A percentile compares a stretch with the other conserved stretches of the same genome.
Conservation (phyloP, 2,329 filamentous ascomycete genomes). For the Colletotrichum limetticola region DNA sequence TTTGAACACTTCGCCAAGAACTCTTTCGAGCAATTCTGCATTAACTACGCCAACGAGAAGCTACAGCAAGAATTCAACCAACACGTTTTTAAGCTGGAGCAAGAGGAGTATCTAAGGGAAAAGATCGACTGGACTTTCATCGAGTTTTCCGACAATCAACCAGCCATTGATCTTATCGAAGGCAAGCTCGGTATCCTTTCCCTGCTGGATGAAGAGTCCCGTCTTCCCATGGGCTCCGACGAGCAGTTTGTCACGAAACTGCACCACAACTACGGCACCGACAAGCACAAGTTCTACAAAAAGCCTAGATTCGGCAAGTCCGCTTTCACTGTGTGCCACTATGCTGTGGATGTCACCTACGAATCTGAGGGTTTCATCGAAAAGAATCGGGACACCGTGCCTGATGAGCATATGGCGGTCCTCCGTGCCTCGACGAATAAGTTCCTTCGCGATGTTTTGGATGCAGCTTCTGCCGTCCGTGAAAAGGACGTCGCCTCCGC, state of each 20-base stretch:
- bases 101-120: conserved; percentile 96
- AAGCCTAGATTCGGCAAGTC: conserved; percentile 98
- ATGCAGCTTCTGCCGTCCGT: conserved; percentile 85
- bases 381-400: conserved; percentile 98
- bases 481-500: conserved; percentile 84
- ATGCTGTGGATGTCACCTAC: conserved; percentile 97
- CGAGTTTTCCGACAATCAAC: conserved; percentile 99
- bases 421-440: conserved; percentile 84
- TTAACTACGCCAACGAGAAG: conserved; percentile 99
- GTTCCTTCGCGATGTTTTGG: conserved; percentile 86
- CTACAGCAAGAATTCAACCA: conserved; percentile 99
- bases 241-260: conserved; percentile 97
- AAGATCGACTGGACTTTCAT: conserved; percentile 99
- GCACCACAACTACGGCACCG: conserved; percentile 88
- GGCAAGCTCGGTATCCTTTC: conserved; percentile 94
- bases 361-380: conserved; percentile 99
- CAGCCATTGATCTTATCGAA: conserved; percentile 98
- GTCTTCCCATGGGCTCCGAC: conserved; percentile 95
- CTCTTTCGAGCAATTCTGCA: conserved; percentile 99
- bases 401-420: conserved; percentile 97
- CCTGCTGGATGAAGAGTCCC: conserved; percentile 93
- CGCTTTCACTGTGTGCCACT: conserved; percentile 97
- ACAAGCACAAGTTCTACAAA: conserved; percentile 98
- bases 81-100: conserved; percentile 98
- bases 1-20: conserved; percentile 99